Evolutionary conservation across 1,284 basidiomycete genomes (phyloP).

Genomic region (Heliocybe sulcata): DNA sequence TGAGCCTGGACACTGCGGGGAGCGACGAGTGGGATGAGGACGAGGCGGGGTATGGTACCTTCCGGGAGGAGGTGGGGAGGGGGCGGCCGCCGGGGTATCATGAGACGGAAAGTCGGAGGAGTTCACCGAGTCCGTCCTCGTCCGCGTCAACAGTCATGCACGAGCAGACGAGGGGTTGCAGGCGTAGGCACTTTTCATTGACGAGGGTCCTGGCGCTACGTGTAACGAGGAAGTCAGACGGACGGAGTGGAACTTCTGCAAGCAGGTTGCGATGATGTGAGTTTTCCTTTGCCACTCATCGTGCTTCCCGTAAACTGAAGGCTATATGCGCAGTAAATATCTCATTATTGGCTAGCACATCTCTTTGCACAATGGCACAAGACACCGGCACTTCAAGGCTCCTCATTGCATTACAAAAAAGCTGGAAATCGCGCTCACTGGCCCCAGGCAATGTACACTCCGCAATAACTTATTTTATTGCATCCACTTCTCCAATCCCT

Average conservation of each 20-base stretch:
- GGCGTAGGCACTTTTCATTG: conserved; percentile 8
- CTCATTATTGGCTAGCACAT: no score
- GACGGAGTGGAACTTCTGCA: conserved; percentile 12
- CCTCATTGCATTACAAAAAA: no score
- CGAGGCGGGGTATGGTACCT: no score
- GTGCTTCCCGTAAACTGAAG: no score
- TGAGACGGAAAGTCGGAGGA: no score
- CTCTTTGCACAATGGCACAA: no score
- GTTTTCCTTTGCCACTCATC: no score
- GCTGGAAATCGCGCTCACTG: no score
- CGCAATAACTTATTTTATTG: background rate
- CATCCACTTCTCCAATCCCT: background rate
- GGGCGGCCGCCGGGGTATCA: background rate
- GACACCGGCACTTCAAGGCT: no score
- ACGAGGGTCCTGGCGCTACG: conserved; percentile 32
- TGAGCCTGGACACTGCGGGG: background rate
- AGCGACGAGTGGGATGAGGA: conserved; percentile 1
- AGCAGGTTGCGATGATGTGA: background rate
- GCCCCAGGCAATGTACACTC: background rate
- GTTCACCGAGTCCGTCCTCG: no score
- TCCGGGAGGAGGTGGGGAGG: background rate
- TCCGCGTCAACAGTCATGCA: background rate
- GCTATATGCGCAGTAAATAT: no score
- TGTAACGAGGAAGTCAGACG: conserved; percentile 25
- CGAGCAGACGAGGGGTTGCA: conserved; percentile 13